A percentile compares a stretch with the other conserved stretches of the same genome.
Evolutionary conservation across 768 basidiomycete genomes (phyloP).

Genomic region (Lactifluus piperatus): DNA sequence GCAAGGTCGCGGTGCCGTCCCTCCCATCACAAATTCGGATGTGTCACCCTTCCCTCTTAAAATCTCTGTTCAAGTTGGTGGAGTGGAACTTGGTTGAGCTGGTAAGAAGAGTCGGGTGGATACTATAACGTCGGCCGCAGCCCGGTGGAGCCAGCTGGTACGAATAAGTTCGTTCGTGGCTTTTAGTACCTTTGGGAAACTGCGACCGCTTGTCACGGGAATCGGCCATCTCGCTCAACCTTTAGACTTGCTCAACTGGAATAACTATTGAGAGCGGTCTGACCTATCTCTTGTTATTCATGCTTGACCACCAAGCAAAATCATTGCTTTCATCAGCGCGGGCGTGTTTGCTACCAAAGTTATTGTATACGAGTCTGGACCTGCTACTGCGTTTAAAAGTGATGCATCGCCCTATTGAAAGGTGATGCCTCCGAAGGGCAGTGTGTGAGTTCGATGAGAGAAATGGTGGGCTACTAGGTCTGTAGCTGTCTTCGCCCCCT

Average conservation of each 20-base stretch:
- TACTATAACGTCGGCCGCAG: neutral
- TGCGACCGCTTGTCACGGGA: neutral
- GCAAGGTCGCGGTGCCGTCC: slow-evolving; percentile 62
- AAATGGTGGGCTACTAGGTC: too few species aligned
- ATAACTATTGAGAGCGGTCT: neutral
- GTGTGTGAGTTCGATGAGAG: too few species aligned
- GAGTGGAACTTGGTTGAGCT: slow-evolving; percentile 45
- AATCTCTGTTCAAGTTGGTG: slow-evolving; percentile 59
- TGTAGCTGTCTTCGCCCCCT: too few species aligned
- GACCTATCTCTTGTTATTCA: neutral
- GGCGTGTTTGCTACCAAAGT: neutral
- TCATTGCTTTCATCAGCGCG: neutral
- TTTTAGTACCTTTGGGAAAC: neutral
- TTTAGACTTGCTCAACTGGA: neutral
- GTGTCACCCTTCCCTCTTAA: slow-evolving; percentile 79
- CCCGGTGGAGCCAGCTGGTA: neutral
- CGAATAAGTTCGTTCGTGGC: neutral
- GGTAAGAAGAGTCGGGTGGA: neutral
- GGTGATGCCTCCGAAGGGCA: too few species aligned
- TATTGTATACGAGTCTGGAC: too few species aligned
- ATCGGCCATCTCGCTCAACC: neutral
- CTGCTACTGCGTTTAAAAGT: too few species aligned
- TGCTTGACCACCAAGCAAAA: neutral
- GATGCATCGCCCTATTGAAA: too few species aligned
- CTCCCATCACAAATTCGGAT: slow-evolving; percentile 60